These are phyloP conservation scores for Plasmopara viticola DNA, from an alignment of 352 stramenopile genomes.

Conservation along the genomic window DNA sequence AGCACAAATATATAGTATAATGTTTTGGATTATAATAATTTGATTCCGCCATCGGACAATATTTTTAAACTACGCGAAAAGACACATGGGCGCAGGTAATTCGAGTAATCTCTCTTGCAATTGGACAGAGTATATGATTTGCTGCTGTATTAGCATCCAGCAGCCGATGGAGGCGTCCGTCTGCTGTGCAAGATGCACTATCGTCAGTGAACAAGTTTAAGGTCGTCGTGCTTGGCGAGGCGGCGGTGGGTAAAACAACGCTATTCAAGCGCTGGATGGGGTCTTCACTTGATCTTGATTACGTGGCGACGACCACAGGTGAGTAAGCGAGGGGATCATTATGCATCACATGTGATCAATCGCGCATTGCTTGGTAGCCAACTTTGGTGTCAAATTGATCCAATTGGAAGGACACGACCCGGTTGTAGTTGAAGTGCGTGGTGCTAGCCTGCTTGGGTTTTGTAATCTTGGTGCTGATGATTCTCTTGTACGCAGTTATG, in stretches of 20 bases:
- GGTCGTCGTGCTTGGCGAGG: constrained; percentile 38
- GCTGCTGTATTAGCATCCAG: constrained; percentile 15
- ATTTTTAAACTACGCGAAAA: neutral
- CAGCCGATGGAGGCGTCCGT: constrained; percentile 11
- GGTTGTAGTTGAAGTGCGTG: constrained; percentile 39
- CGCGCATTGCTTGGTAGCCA: constrained; percentile 17
- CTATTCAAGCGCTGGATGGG: constrained; percentile 49
- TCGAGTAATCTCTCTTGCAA: neutral
- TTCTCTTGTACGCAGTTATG: constrained; percentile 31
- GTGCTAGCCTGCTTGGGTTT: neutral
- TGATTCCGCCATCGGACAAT: neutral
- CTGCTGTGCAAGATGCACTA: constrained; percentile 7
- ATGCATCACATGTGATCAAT: neutral
- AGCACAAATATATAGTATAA: too few species aligned
- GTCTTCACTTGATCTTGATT: constrained; percentile 11
- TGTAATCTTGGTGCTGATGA: constrained; percentile 1
- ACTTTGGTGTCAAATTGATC: constrained; percentile 52
- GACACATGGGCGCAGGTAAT: neutral
- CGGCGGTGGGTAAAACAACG: constrained; percentile 42
- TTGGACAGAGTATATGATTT: constrained; percentile 3
- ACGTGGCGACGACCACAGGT: constrained; percentile 37
- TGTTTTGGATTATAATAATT: too few species aligned
- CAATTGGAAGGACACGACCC: constrained; percentile 28
- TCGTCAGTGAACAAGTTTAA: constrained; percentile 33
- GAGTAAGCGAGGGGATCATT: constrained; percentile 1